Conservation (phyloP, 163 green algal genomes). For the Scenedesmus sp. region DNA sequence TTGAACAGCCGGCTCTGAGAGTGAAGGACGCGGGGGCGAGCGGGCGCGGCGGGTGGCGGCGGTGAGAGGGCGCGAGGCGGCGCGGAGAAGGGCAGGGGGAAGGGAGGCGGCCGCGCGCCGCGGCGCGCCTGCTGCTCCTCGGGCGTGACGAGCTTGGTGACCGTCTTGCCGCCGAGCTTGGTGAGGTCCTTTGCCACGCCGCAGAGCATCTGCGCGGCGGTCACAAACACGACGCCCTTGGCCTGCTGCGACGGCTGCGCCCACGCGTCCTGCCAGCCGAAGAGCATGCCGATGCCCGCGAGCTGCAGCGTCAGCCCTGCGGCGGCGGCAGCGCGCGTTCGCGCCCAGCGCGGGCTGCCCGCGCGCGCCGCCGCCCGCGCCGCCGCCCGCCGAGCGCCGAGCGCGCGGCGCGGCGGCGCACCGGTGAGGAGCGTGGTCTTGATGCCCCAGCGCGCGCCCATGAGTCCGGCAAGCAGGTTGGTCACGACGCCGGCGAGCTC, state of each 20-base stretch:
- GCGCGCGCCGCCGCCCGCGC: too few relatives aligned
- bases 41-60: background rate
- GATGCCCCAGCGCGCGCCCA: constrained; percentile 78
- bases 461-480: constrained; percentile 81
- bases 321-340: background rate
- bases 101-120: too few relatives aligned
- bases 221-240: constrained; percentile 79
- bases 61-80: background rate
- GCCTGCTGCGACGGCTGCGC: constrained; percentile 6
- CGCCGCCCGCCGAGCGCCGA: too few relatives aligned
- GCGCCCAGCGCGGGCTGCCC: too few relatives aligned
- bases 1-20: constrained; percentile 74
- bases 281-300: constrained; percentile 75
- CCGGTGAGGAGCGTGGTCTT: constrained; percentile 75
- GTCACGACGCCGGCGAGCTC: constrained; percentile 83
- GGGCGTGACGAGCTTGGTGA: constrained; percentile 86
- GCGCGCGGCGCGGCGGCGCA: background rate
- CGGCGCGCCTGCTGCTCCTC: constrained; percentile 72
- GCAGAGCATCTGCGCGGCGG: constrained; percentile 76
- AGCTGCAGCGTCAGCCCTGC: constrained; percentile 78
- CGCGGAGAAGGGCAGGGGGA: too few relatives aligned
- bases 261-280: constrained; percentile 72
- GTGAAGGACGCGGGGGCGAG: background rate
- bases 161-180: constrained; percentile 91
- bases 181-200: constrained; percentile 89